phyloP scores from a whole-genome alignment of 768 basidiomycete genomes.

The Pluteus cervinus region DNA sequence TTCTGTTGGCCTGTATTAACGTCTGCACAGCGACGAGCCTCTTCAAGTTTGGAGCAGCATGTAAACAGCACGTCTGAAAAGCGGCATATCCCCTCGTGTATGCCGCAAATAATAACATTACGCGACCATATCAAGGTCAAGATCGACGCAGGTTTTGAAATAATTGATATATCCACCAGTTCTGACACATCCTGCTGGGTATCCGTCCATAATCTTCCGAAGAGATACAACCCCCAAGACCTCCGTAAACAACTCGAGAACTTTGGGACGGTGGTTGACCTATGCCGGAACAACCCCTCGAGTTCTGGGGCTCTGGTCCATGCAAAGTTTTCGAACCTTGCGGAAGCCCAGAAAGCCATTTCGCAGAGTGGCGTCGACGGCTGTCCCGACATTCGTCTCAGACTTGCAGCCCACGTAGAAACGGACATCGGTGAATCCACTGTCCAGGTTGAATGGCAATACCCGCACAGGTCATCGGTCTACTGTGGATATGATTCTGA shows the following conservation, averaged over 20 bases:
- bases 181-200: conserved; percentile 69
- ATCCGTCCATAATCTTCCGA: conserved; percentile 45
- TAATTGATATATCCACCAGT: conserved; percentile 52
- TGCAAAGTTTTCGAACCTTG: conserved; percentile 38
- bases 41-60: too few relatives aligned
- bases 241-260: conserved; percentile 32
- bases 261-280: conserved; percentile 44
- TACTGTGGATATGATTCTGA: conserved; percentile 58
- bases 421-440: conserved; percentile 47
- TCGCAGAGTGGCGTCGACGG: conserved; percentile 42
- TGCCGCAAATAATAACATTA: too few relatives aligned
- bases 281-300: too few relatives aligned
- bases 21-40: too few relatives aligned
- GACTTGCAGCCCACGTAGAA: too few relatives aligned
- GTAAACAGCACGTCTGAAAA: too few relatives aligned
- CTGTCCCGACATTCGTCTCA: too few relatives aligned
- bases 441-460: conserved; percentile 56
- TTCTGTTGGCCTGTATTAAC: too few relatives aligned
- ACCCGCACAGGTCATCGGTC: conserved; percentile 45
- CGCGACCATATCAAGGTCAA: conserved; percentile 52
- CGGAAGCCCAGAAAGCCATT: conserved; percentile 51
- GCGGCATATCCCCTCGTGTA: too few relatives aligned
- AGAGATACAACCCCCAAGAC: conserved; percentile 20
- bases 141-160: conserved; percentile 55
- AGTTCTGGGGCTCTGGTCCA: too few relatives aligned